Evolutionary conservation across 371 early-diverging fungal species (phyloP).

Genomic region (Apophysomyces variabilis): DNA sequence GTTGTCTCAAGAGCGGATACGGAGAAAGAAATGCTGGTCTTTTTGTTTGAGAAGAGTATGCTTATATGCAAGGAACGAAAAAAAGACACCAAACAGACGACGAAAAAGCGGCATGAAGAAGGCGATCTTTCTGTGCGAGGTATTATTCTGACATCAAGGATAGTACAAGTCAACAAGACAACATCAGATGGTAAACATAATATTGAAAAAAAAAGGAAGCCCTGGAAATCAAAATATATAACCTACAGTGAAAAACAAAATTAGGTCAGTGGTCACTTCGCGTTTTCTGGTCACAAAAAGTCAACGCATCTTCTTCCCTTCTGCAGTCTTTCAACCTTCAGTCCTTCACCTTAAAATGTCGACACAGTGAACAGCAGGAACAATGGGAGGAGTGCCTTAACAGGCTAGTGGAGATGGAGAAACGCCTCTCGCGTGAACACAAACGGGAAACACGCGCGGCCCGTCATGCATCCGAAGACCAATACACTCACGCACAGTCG

Average conservation of each 20-base stretch:
- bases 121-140: conserved; percentile 69
- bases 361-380: conserved; percentile 89
- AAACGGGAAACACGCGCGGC: background rate
- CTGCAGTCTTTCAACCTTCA: conserved; percentile 64
- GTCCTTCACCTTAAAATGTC: conserved; percentile 84
- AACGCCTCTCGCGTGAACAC: conserved; percentile 14
- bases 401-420: conserved; percentile 43
- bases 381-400: conserved; percentile 83
- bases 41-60: conserved; percentile 86
- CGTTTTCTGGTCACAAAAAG: conserved; percentile 42
- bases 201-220: background rate
- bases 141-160: conserved; percentile 75
- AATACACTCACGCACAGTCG: background rate
- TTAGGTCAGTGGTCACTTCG: conserved; percentile 39
- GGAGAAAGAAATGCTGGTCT: conserved; percentile 80
- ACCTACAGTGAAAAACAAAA: background rate
- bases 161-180: conserved; percentile 78
- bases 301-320: conserved; percentile 15
- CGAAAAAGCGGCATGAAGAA: background rate
- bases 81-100: background rate
- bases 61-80: conserved; percentile 69
- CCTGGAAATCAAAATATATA: background rate
- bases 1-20: conserved; percentile 77
- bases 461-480: conserved; percentile 5
- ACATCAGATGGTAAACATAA: conserved; percentile 54